These are phyloP conservation scores for Viridothelium virens DNA, from an alignment of 495 filamentous ascomycete species.

Conservation along the genomic window DNA sequence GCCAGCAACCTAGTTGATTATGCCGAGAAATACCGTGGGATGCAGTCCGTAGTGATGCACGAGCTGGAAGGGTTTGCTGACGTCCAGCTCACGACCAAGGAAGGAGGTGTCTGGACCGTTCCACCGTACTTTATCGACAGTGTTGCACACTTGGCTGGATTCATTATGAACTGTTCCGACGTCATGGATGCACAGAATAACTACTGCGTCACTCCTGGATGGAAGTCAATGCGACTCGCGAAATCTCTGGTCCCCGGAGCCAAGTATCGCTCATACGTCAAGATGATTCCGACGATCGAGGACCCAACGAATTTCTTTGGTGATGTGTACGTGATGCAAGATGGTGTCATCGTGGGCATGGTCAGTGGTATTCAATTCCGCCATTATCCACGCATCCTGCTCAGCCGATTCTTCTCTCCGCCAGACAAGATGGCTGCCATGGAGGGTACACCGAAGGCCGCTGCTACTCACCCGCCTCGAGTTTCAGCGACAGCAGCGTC, in stretches of 20 bases:
- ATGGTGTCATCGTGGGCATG: slow-evolving; percentile 13
- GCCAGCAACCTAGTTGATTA: slow-evolving; percentile 61
- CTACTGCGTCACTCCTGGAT: slow-evolving; percentile 39
- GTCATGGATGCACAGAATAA: slow-evolving; percentile 15
- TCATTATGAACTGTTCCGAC: slow-evolving; percentile 18
- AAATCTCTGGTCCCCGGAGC: slow-evolving; percentile 30
- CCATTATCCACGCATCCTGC: slow-evolving; percentile 30
- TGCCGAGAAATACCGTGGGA: slow-evolving; percentile 57
- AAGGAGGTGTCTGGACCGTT: slow-evolving; percentile 9
- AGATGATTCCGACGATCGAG: slow-evolving; percentile 34
- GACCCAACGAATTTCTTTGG: slow-evolving; percentile 31
- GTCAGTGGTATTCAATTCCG: slow-evolving; percentile 14
- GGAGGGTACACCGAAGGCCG: slow-evolving; percentile 1
- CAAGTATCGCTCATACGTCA: slow-evolving; percentile 35
- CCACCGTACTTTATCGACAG: slow-evolving; percentile 19
- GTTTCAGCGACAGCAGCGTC: slow-evolving; percentile 3
- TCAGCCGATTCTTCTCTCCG: slow-evolving; percentile 35
- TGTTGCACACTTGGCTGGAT: slow-evolving; percentile 16
- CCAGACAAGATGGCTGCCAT: slow-evolving; percentile 14
- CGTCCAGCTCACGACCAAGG: slow-evolving; percentile 33
- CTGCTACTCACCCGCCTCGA: slow-evolving; percentile 7
- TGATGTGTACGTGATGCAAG: slow-evolving; percentile 23
- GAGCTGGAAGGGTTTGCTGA: slow-evolving; percentile 65
- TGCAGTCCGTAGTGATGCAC: slow-evolving; percentile 71
- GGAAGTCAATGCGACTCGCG: slow-evolving; percentile 28